A percentile compares a stretch with the other conserved stretches of the same genome.
Evolutionary conservation across 352 stramenopile species (phyloP).

Genomic region (Phytophthora chlamydospora): DNA sequence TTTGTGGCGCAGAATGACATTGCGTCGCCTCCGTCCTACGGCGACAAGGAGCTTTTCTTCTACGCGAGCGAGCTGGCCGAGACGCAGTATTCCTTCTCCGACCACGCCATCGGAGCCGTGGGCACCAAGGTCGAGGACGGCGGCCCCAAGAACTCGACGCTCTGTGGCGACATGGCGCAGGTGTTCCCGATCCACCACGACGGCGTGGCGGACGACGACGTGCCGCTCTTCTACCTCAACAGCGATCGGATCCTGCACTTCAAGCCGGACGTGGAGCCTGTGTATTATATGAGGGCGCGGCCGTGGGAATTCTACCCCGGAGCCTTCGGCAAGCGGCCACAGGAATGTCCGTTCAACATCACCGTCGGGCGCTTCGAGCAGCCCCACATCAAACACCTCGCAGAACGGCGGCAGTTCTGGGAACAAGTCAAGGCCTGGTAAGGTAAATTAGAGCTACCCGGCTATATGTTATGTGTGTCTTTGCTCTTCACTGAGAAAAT

Average conservation of each 20-base stretch:
- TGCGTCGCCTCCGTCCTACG: conserved; percentile 43
- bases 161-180: conserved; percentile 61
- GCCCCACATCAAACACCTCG: conserved; percentile 37
- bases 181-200: conserved; percentile 47
- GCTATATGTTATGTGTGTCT: no score
- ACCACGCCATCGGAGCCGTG: conserved; percentile 49
- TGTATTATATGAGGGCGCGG: conserved; percentile 52
- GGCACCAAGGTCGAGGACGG: conserved; percentile 35
- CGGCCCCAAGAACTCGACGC: conserved; percentile 33
- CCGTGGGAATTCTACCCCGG: conserved; percentile 45
- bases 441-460: background rate
- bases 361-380: conserved; percentile 34
- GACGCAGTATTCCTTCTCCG: conserved; percentile 48
- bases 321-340: conserved; percentile 36
- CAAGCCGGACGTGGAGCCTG: conserved; percentile 35
- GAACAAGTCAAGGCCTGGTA: conserved; percentile 40
- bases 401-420: conserved; percentile 40
- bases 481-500: no score
- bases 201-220: conserved; percentile 25
- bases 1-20: conserved; percentile 41
- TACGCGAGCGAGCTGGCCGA: conserved; percentile 49
- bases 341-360: conserved; percentile 56
- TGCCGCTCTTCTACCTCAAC: conserved; percentile 55
- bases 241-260: conserved; percentile 55
- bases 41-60: conserved; percentile 58